A percentile compares a stretch with the other conserved stretches of the same genome.
phyloP scores from a whole-genome alignment of 805 yeast genomes.

The Spathaspora gorwiae region DNA sequence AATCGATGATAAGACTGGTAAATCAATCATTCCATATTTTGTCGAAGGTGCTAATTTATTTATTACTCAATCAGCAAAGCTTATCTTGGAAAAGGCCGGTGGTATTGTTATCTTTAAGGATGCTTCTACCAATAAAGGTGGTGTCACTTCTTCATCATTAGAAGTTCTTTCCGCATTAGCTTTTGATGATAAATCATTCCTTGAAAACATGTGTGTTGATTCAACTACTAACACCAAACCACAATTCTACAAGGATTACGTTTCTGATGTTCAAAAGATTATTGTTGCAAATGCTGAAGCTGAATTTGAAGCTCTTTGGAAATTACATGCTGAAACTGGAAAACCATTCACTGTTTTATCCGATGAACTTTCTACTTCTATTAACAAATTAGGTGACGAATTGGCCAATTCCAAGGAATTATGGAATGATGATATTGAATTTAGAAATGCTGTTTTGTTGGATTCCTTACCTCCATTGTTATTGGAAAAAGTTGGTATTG shows the following conservation, averaged over 20 bases:
- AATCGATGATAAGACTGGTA: slow-evolving; percentile 72
- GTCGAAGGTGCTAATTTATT: slow-evolving; percentile 98
- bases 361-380: slow-evolving; percentile 78
- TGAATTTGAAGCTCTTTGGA: slow-evolving; percentile 88
- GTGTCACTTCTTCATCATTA: slow-evolving; percentile 93
- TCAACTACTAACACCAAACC: slow-evolving; percentile 53
- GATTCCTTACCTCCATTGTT: slow-evolving; percentile 78
- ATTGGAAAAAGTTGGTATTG: slow-evolving; percentile 60
- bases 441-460: slow-evolving; percentile 71
- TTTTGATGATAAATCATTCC: slow-evolving; percentile 79
- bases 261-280: slow-evolving; percentile 72
- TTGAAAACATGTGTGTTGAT: slow-evolving; percentile 71
- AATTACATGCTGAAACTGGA: slow-evolving; percentile 60
- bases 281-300: slow-evolving; percentile 72
- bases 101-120: slow-evolving; percentile 89
- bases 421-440: slow-evolving; percentile 73
- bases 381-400: slow-evolving; percentile 82
- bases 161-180: slow-evolving; percentile 94
- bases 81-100: slow-evolving; percentile 82
- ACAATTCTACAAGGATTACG: slow-evolving; percentile 76
- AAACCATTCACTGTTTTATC: slow-evolving; percentile 64
- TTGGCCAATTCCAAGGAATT: slow-evolving; percentile 74
- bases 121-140: slow-evolving; percentile 97
- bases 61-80: slow-evolving; percentile 90
- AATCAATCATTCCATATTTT: slow-evolving; percentile 73